These are phyloP conservation scores for Flaveria ramosissima DNA, from an alignment of 129 eudicot genomes.

Conservation along the genomic window DNA sequence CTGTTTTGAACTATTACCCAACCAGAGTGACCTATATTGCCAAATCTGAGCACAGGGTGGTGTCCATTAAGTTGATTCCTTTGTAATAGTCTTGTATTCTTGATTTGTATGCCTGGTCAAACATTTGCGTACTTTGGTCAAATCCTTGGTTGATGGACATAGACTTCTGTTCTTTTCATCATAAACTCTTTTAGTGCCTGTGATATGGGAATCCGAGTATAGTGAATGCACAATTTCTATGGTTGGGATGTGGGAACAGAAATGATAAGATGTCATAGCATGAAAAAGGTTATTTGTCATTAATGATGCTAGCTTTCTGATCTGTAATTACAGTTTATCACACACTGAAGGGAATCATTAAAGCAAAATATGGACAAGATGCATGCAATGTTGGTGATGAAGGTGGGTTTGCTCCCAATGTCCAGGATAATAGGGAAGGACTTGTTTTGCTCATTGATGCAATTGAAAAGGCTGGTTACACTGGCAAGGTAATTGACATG, in stretches of 20 bases:
- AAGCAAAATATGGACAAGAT: slow-evolving; percentile 93
- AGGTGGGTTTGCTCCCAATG: slow-evolving; percentile 98
- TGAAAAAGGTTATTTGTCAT: not conserved
- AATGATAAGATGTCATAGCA: not conserved
- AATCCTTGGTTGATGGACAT: not conserved
- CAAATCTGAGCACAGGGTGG: not conserved
- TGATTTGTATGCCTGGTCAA: not conserved
- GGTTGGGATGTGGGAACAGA: not conserved
- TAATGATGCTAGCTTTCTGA: slow-evolving; percentile 2
- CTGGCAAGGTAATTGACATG: slow-evolving; percentile 69
- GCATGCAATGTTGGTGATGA: slow-evolving; percentile 99
- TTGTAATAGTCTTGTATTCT: not conserved
- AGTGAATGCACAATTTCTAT: not conserved
- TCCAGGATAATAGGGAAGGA: slow-evolving; percentile 92
- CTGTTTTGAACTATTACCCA: not conserved
- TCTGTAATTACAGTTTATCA: slow-evolving; percentile 59
- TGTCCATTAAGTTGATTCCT: not conserved
- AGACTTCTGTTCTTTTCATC: not conserved
- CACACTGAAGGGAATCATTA: slow-evolving; percentile 80
- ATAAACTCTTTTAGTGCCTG: not conserved
- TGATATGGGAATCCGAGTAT: not conserved
- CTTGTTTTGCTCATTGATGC: slow-evolving; percentile 81
- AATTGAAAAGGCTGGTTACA: slow-evolving; percentile 95
- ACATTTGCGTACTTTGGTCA: not conserved
- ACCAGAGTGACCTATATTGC: not conserved